A percentile compares a stretch with the other conserved stretches of the same genome.
phyloP scores from a whole-genome alignment of 139 green algal species.

The Chloropicon primus region DNA sequence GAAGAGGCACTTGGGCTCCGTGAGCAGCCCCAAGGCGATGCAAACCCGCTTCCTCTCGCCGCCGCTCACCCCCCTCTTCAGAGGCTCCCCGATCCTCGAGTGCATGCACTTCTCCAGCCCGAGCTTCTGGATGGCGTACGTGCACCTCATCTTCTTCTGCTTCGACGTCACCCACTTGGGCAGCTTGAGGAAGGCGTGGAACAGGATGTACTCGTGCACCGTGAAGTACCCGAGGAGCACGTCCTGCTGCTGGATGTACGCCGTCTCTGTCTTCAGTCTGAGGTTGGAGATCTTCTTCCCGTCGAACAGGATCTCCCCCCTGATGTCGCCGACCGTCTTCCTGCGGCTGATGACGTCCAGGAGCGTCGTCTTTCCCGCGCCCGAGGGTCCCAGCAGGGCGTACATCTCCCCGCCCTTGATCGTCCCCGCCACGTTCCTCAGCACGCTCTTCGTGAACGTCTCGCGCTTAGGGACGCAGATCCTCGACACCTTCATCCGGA shows the following conservation, averaged over 20 bases:
- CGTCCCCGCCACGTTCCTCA: slow-evolving; percentile 28
- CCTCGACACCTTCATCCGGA: neutral
- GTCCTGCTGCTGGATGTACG: neutral
- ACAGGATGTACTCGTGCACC: neutral
- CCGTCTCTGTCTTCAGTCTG: neutral
- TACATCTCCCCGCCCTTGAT: slow-evolving; percentile 46
- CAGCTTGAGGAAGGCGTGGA: slow-evolving; percentile 25
- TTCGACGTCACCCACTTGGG: neutral
- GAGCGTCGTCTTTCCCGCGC: slow-evolving; percentile 69
- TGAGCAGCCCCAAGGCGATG: neutral
- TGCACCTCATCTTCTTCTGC: slow-evolving; percentile 48
- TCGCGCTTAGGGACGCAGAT: neutral
- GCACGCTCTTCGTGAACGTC: neutral
- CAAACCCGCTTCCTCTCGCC: neutral
- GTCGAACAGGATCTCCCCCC: slow-evolving; percentile 23
- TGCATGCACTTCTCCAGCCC: slow-evolving; percentile 56
- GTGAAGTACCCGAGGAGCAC: neutral
- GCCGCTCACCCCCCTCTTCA: slow-evolving; percentile 22
- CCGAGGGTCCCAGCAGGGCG: slow-evolving; percentile 27
- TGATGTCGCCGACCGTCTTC: slow-evolving; percentile 22
- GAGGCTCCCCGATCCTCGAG: slow-evolving; percentile 74
- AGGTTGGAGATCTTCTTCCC: slow-evolving; percentile 10
- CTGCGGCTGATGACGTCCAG: slow-evolving; percentile 47
- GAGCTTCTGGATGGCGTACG: slow-evolving; percentile 50
- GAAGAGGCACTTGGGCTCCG: neutral